phyloP scores from a whole-genome alignment of 179 eudicot genomes.

The Silene coronaria region DNA sequence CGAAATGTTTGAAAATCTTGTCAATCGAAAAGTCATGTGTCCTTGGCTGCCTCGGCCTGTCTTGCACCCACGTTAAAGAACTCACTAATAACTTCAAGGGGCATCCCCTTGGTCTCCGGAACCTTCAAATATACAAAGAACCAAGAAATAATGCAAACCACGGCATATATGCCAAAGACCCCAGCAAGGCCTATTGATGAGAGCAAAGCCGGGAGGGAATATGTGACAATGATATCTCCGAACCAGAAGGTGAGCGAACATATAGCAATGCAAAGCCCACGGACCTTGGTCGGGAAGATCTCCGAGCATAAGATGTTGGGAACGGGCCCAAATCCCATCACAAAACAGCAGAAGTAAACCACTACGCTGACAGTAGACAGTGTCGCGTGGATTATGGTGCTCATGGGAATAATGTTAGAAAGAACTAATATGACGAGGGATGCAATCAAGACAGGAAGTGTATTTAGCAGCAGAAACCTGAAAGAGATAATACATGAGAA shows the following conservation, averaged over 20 bases:
- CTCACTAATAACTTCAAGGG: conserved; percentile 76
- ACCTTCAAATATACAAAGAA: conserved; percentile 66
- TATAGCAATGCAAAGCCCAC: conserved; percentile 75
- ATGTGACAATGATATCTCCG: conserved; percentile 71
- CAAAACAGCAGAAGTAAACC: conserved; percentile 67
- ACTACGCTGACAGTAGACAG: conserved; percentile 63
- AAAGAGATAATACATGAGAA: background rate
- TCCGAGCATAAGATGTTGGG: conserved; percentile 78
- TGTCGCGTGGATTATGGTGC: conserved; percentile 43
- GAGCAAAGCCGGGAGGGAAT: conserved; percentile 69
- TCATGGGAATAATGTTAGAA: conserved; percentile 36
- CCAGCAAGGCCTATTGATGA: conserved; percentile 62
- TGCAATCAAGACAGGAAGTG: conserved; percentile 48
- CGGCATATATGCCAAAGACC: conserved; percentile 65
- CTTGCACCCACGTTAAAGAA: conserved; percentile 74
- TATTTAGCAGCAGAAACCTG: conserved; percentile 58
- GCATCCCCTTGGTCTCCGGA: conserved; percentile 85
- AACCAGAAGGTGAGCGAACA: conserved; percentile 77
- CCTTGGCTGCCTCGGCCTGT: conserved; percentile 39
- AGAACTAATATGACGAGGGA: conserved; percentile 49
- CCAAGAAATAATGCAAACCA: conserved; percentile 60
- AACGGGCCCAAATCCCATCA: conserved; percentile 83
- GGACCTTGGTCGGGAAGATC: conserved; percentile 72
- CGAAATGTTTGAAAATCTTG: background rate
- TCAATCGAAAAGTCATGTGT: background rate